A percentile compares a stretch with the other conserved stretches of the same genome.
Evolutionary conservation across 2,329 filamentous ascomycete genomes (phyloP).

Genomic region (Albophoma yamanashiensis): DNA sequence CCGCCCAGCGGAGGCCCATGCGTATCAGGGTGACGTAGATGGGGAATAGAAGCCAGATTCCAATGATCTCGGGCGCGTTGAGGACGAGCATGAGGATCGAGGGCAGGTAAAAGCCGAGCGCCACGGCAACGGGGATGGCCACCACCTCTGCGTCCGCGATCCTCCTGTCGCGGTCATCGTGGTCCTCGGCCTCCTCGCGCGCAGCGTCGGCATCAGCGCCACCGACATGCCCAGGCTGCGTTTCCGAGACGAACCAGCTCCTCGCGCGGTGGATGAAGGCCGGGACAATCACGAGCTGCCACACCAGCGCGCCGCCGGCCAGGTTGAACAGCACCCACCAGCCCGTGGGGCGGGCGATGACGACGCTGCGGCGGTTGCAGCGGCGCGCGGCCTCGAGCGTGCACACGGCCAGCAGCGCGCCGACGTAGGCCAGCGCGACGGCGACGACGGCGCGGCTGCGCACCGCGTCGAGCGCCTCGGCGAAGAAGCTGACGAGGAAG

Average conservation of each 20-base stretch:
- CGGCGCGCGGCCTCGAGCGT: conserved; percentile 38
- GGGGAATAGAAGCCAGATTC: conserved; percentile 42
- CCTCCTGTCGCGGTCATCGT: conserved; percentile 18
- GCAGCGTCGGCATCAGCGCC: neutral
- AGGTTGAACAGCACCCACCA: conserved; percentile 39
- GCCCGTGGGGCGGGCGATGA: conserved; percentile 26
- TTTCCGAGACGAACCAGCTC: conserved; percentile 15
- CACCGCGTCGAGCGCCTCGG: conserved; percentile 27
- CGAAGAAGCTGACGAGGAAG: conserved; percentile 40
- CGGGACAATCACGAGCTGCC: conserved; percentile 40
- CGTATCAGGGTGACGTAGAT: conserved; percentile 35
- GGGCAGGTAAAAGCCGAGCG: conserved; percentile 35
- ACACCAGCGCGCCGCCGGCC: conserved; percentile 37
- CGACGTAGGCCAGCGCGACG: conserved; percentile 31
- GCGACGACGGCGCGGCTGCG: conserved; percentile 30
- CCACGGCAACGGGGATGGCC: conserved; percentile 40
- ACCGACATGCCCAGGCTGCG: neutral
- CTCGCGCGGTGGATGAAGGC: conserved; percentile 34
- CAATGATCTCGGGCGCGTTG: conserved; percentile 23
- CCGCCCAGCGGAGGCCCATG: conserved; percentile 18
- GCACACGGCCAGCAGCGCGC: conserved; percentile 35
- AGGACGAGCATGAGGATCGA: conserved; percentile 34
- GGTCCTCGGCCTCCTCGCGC: conserved; percentile 3
- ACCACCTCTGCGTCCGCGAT: conserved; percentile 41
- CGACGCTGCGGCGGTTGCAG: conserved; percentile 23